Conservation (phyloP, 2,329 filamentous ascomycete species). For the Rosellinia necatrix region DNA sequence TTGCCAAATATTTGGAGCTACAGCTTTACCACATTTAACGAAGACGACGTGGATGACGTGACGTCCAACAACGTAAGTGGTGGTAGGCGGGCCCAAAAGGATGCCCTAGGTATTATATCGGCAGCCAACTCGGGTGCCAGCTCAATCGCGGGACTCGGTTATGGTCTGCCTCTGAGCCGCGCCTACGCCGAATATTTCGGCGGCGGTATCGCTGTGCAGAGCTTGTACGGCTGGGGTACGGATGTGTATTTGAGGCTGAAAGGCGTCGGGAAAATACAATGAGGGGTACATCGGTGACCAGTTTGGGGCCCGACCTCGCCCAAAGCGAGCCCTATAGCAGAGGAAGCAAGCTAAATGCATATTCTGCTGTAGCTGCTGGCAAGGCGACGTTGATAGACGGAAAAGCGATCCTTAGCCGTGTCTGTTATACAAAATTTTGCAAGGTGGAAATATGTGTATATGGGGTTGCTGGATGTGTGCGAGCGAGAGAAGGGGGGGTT, state of each 20-base stretch:
- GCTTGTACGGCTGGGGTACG: conserved; percentile 87
- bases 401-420: no score
- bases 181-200: conserved; percentile 99
- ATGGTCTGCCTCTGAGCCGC: conserved; percentile 85
- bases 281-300: not conserved
- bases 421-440: no score
- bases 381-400: not conserved
- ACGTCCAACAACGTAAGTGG: conserved; percentile 49
- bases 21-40: conserved; percentile 92
- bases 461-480: no score
- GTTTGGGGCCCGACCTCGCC: not conserved
- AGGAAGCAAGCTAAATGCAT: no score
- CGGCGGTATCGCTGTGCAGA: conserved; percentile 93
- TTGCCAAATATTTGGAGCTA: conserved; percentile 93
- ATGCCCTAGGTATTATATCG: conserved; percentile 77
- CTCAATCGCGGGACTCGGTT: conserved; percentile 90
- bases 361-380: no score
- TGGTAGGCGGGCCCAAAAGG: conserved; percentile 54
- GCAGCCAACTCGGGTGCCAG: conserved; percentile 72
- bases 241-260: conserved; percentile 71
- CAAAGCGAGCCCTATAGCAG: no score
- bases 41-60: conserved; percentile 55
- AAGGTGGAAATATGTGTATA: no score
- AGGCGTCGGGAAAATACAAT: conserved; percentile 60
- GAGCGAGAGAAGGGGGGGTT: no score